A percentile compares a stretch with the other conserved stretches of the same genome.
Evolutionary conservation across 129 eudicot genomes (phyloP).

Genomic region (Cynara cardunculus): DNA sequence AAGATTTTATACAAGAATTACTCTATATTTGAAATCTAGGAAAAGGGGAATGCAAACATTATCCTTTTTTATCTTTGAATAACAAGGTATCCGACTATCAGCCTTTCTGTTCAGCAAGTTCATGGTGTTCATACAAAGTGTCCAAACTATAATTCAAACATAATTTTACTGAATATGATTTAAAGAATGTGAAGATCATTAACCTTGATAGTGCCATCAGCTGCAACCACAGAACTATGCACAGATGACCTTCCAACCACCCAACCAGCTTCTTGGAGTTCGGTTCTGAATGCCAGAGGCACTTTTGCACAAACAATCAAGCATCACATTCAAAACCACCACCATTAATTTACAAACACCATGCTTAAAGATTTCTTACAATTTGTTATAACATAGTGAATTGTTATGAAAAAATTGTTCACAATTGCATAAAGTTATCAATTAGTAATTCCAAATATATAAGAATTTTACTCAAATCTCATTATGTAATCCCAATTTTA

Average conservation of each 20-base stretch:
- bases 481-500: neutral
- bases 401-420: neutral
- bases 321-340: neutral
- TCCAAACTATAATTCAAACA: neutral
- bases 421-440: neutral
- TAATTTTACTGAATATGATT: neutral
- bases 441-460: neutral
- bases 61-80: neutral
- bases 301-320: constrained; percentile 36
- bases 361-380: neutral
- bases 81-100: neutral
- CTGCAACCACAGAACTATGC: constrained; percentile 59
- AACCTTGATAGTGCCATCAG: constrained; percentile 96
- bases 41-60: neutral
- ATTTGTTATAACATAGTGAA: neutral
- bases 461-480: neutral
- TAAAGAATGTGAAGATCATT: neutral
- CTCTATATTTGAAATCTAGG: neutral
- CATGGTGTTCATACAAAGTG: neutral
- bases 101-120: neutral
- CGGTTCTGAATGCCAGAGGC: constrained; percentile 86
- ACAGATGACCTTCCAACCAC: constrained; percentile 82
- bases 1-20: neutral
- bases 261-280: constrained; percentile 87
- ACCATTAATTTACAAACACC: neutral